Base-by-base conservation (phyloP, 2,329 filamentous ascomycete genomes). In the Phoma sp. region DNA sequence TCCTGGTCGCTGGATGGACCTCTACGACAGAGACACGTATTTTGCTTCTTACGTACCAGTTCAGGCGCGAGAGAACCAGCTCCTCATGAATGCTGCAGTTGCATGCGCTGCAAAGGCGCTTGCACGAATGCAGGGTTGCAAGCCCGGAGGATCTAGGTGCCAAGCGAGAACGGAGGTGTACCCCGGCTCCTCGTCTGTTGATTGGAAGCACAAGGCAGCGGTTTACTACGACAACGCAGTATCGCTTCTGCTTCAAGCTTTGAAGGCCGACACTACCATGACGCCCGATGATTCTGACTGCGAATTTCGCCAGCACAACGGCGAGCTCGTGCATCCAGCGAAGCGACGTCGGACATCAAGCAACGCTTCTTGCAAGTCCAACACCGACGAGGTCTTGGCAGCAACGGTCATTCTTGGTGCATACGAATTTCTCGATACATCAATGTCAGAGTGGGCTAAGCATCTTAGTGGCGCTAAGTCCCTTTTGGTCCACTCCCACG, bases 341-440 rank as follows among this genome's bases (percentile, higher is more conserved):
- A 78, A 78, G 43, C 74, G 79, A 53, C 78, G 77, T 29, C 75
- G 79, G 18, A 63, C 68, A 56, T 78, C 70, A 62, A 81, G 70
- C 63, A 77, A 66, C 61, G 57, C 75, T 32, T 64, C 61, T 4
- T 64, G 59, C 39, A 66, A 76, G 32, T 77, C 77, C 43, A 80
- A 79, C 58, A 77, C 80, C 4, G 85, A 88, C 59, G 85, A 89
- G 53, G 78, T 88, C 3, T 77, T 88, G 22, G 85, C 86, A 7
- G 85, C 86, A 2, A 86, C 86, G 2, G 85, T 86, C 0, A 88
- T 89, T 11, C 71, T 89, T 1, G 88, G 85, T 54, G 83, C 86
- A 0, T 89, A 88, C 65, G 86, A 89, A 58, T 85, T 88, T 54
- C 75, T 89, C n/a, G 85, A 88, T 67, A 83, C 84, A 1, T 86